A percentile compares a stretch with the other conserved stretches of the same genome.
These are phyloP conservation scores for Ciborinia camelliae DNA, from an alignment of 2,329 filamentous ascomycete species.

Conservation along the genomic window DNA sequence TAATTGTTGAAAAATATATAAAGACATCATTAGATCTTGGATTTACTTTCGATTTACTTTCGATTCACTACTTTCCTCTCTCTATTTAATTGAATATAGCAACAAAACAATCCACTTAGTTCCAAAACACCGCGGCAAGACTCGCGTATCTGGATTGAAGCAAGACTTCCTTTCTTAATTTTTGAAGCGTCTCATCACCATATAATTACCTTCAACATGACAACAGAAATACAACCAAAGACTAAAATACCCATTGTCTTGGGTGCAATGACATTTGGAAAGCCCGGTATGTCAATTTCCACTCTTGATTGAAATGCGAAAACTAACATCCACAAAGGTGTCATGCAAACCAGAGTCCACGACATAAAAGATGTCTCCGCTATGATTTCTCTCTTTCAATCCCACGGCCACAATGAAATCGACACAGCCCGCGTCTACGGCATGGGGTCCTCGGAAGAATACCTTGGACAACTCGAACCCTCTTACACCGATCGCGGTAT, in stretches of 20 bases:
- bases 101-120: not conserved
- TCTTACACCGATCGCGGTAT: conserved; percentile 61
- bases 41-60: not conserved
- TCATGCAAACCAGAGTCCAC: conserved; percentile 34
- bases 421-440: conserved; percentile 67
- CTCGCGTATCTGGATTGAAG: not conserved
- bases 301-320: not conserved
- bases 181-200: not conserved
- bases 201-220: not conserved
- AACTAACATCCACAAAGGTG: conserved; percentile 22
- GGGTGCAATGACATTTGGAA: conserved; percentile 31
- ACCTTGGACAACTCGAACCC: conserved; percentile 50
- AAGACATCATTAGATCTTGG: not conserved
- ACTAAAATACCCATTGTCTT: conserved; percentile 23
- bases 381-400: conserved; percentile 62
- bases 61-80: not conserved
- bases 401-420: conserved; percentile 63
- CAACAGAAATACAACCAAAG: not conserved
- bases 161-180: not conserved
- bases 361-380: conserved; percentile 51
- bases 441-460: conserved; percentile 61
- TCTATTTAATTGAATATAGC: not conserved
- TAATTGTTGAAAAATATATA: not conserved
- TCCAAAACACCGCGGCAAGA: not conserved
- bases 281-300: not conserved